These are phyloP conservation scores for Suillus brevipes DNA, from an alignment of 768 basidiomycete genomes.

Conservation along the genomic window DNA sequence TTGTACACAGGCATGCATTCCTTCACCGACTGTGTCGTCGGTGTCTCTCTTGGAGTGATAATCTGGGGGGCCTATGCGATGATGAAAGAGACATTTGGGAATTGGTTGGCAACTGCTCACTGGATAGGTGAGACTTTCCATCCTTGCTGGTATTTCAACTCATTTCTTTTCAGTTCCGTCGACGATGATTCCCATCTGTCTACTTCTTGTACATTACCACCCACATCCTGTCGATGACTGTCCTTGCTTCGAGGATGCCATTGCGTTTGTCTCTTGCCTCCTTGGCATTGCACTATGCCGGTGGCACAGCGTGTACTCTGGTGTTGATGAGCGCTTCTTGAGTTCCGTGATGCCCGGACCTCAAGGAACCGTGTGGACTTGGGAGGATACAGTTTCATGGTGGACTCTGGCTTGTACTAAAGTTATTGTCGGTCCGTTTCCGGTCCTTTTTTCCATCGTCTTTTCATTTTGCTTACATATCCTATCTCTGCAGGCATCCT, in stretches of 20 bases:
- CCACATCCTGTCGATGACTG: constrained; percentile 96
- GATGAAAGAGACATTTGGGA: constrained; percentile 40
- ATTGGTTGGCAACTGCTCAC: constrained; percentile 38
- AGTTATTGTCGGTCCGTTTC: constrained; percentile 40
- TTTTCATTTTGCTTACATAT: neutral
- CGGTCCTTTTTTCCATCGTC: neutral
- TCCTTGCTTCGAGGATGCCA: constrained; percentile 97
- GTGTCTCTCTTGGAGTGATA: constrained; percentile 60
- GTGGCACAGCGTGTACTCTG: constrained; percentile 57
- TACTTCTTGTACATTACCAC: constrained; percentile 82
- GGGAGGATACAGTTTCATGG: constrained; percentile 38
- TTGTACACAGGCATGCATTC: constrained; percentile 90
- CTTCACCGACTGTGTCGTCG: constrained; percentile 70
- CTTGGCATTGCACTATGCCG: constrained; percentile 68
- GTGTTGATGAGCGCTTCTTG: constrained; percentile 37
- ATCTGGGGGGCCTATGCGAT: constrained; percentile 56
- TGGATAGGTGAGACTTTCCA: constrained; percentile 33
- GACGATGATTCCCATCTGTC: constrained; percentile 58
- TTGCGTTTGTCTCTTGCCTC: constrained; percentile 85
- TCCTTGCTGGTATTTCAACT: constrained; percentile 21
- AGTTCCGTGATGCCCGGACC: constrained; percentile 56
- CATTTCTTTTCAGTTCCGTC: constrained; percentile 48
- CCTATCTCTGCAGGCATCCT: constrained; percentile 55
- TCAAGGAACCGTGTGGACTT: constrained; percentile 41
- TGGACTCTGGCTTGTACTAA: constrained; percentile 38